Evolutionary conservation across 768 basidiomycete species (phyloP).

Genomic region (Trametes punicea): DNA sequence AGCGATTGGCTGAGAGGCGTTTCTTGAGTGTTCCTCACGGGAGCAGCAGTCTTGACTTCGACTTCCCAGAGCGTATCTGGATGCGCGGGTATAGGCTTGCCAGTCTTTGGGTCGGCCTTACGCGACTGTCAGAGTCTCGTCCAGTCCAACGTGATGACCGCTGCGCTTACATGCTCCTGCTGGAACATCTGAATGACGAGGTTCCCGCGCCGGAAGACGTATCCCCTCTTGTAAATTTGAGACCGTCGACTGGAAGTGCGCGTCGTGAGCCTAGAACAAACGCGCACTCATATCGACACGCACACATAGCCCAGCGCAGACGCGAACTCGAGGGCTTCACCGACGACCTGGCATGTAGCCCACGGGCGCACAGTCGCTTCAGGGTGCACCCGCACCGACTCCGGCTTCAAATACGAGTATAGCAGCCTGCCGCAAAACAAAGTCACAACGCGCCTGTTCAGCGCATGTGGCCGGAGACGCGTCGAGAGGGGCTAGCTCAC

Average conservation of each 20-base stretch:
- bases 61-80: constrained; percentile 84
- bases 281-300: constrained; percentile 21
- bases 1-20: constrained; percentile 68
- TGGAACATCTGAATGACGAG: constrained; percentile 82
- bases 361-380: constrained; percentile 87
- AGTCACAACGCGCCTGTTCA: not conserved
- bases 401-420: constrained; percentile 80
- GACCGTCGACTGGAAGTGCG: constrained; percentile 55
- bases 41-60: constrained; percentile 79
- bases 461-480: too few relatives aligned
- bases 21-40: constrained; percentile 74
- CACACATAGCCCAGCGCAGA: constrained; percentile 76
- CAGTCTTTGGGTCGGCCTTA: constrained; percentile 73
- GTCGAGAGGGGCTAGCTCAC: too few relatives aligned
- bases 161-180: constrained; percentile 64
- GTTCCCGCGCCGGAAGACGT: constrained; percentile 66
- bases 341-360: constrained; percentile 74
- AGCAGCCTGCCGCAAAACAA: constrained; percentile 50
- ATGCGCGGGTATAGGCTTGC: constrained; percentile 73
- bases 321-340: constrained; percentile 78
- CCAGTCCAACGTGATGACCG: too few relatives aligned
- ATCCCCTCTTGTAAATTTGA: constrained; percentile 81
- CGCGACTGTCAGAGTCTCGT: not conserved
- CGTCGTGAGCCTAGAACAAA: not conserved
- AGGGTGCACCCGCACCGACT: constrained; percentile 78